Conservation (phyloP, 108 stramenopile genomes). For the Nannochloropsis oceanica region DNA sequence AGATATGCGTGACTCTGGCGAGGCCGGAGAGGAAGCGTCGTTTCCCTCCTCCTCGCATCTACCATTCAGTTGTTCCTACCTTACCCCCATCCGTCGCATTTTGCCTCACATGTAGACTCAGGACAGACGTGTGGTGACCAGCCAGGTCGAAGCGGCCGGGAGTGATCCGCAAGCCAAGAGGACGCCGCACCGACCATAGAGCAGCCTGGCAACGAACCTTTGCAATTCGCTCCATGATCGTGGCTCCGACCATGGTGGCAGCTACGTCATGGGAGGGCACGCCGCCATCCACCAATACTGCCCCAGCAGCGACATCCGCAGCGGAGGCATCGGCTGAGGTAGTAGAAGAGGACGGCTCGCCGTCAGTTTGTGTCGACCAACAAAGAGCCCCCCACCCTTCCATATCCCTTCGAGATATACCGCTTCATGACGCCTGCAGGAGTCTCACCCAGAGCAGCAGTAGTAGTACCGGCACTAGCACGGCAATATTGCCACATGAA, state of each 20-base stretch:
- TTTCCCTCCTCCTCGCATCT: too few relatives aligned
- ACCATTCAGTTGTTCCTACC: too few relatives aligned
- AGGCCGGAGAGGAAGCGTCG: too few relatives aligned
- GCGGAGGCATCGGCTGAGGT: not conserved
- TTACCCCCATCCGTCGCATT: too few relatives aligned
- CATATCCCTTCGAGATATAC: not conserved
- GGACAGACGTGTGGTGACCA: too few relatives aligned
- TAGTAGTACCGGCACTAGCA: not conserved
- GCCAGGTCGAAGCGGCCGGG: too few relatives aligned
- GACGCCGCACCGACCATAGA: too few relatives aligned
- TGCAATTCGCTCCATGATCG: not conserved
- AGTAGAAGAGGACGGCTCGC: not conserved
- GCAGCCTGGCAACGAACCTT: not conserved
- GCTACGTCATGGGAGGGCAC: not conserved
- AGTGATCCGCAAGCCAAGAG: too few relatives aligned
- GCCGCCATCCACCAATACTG: not conserved
- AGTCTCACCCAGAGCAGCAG: not conserved
- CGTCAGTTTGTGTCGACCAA: not conserved
- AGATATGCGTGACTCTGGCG: too few relatives aligned
- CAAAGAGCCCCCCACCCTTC: not conserved
- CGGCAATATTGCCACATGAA: not conserved
- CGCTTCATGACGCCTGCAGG: not conserved
- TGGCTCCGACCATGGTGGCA: not conserved
- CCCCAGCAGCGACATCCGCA: not conserved
- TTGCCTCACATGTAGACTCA: too few relatives aligned